phyloP scores from a whole-genome alignment of 139 green algal genomes.

The Chlorella sp. region DNA sequence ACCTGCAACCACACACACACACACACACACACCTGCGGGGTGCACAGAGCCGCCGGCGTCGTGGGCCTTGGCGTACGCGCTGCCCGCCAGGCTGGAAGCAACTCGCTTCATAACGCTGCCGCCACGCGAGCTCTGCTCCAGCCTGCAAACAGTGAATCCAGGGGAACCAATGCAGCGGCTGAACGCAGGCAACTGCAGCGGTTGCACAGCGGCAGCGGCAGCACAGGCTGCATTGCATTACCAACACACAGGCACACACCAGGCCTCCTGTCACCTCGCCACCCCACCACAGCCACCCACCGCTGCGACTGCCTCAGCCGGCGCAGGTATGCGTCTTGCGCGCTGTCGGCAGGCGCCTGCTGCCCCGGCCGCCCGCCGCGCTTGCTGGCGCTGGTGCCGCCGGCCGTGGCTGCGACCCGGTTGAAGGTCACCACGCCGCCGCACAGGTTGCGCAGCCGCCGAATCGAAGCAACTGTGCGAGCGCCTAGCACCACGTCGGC shows the following conservation, averaged over 20 bases:
- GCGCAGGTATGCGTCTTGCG: conserved; percentile 2
- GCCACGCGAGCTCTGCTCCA: background rate
- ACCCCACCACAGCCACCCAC: background rate
- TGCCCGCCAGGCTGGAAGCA: conserved; percentile 13
- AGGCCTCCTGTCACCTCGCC: background rate
- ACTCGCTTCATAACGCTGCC: conserved; percentile 15
- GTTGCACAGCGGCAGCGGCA: no score
- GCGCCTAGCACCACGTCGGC: conserved; percentile 48
- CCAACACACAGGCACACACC: background rate
- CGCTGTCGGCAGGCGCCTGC: background rate
- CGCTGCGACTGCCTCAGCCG: conserved; percentile 16
- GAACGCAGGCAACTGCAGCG: no score
- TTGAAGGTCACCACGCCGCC: conserved; percentile 36
- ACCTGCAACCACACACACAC: no score
- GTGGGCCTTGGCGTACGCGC: conserved; percentile 6
- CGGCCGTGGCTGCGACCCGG: background rate
- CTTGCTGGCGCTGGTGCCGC: background rate
- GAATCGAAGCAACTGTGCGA: conserved; percentile 54
- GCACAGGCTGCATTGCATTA: no score
- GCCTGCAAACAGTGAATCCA: background rate
- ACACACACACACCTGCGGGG: background rate
- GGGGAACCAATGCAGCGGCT: background rate
- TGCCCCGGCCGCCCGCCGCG: background rate
- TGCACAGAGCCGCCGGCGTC: conserved; percentile 14
- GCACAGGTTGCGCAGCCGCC: conserved; percentile 54